Percentiles rank a stretch among this genome's conserved stretches.
Evolutionary conservation across 805 yeast species (phyloP).

Genomic region (Wickerhamomyces hampshirensis): DNA sequence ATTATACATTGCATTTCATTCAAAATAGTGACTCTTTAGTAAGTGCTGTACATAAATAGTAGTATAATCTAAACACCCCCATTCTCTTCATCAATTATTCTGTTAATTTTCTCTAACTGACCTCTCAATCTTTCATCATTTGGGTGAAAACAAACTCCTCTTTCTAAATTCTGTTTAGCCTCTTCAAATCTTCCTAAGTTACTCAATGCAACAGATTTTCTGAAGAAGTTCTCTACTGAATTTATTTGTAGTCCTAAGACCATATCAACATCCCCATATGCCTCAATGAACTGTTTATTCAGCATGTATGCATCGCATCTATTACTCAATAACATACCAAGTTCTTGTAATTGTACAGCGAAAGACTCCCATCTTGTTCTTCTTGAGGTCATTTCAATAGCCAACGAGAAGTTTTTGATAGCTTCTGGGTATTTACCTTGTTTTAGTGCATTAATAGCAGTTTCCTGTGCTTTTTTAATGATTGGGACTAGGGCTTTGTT

Average conservation of each 20-base stretch:
- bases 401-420: constrained; percentile 57
- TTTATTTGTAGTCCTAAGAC: constrained; percentile 23
- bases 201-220: constrained; percentile 61
- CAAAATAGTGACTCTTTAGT: background rate
- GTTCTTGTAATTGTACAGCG: constrained; percentile 65
- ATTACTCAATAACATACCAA: constrained; percentile 60
- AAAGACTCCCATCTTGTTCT: constrained; percentile 73
- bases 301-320: constrained; percentile 66
- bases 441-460: constrained; percentile 56
- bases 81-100: constrained; percentile 49
- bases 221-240: constrained; percentile 64
- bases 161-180: constrained; percentile 63
- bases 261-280: constrained; percentile 62
- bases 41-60: background rate
- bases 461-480: constrained; percentile 60
- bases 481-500: constrained; percentile 49
- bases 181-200: constrained; percentile 59
- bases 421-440: constrained; percentile 53
- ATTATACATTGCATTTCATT: background rate
- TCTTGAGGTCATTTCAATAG: constrained; percentile 61
- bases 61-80: constrained; percentile 49
- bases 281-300: constrained; percentile 49
- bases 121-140: constrained; percentile 43
- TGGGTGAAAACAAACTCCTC: constrained; percentile 65
- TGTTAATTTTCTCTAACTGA: constrained; percentile 43